These are phyloP conservation scores for Rhodotorula sp. DNA, from an alignment of 1,284 basidiomycete species.

Conservation along the genomic window DNA sequence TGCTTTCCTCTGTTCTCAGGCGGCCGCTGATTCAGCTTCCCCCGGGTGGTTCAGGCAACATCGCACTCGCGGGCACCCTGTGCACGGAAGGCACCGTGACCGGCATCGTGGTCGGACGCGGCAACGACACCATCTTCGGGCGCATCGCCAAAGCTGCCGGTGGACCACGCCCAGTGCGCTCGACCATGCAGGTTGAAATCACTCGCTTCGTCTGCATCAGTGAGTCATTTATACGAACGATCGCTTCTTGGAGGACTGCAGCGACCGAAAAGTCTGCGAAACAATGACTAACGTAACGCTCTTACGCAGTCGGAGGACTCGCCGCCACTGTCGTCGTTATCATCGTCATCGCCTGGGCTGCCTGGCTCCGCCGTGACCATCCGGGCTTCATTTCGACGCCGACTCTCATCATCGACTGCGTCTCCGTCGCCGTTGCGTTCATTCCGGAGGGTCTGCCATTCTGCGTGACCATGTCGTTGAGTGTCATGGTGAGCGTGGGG, in stretches of 20 bases:
- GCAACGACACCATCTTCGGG: slow-evolving; percentile 62
- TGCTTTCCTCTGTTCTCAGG: too few relatives aligned
- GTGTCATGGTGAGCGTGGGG: slow-evolving; percentile 49
- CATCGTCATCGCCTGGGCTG: slow-evolving; percentile 60
- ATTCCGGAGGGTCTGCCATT: slow-evolving; percentile 55
- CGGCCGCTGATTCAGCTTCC: too few relatives aligned
- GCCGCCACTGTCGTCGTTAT: slow-evolving; percentile 56
- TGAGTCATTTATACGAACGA: background rate
- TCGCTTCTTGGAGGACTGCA: too few relatives aligned
- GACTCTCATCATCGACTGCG: slow-evolving; percentile 23
- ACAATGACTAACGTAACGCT: too few relatives aligned
- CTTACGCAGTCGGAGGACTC: slow-evolving; percentile 52
- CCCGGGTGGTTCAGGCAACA: slow-evolving; percentile 50
- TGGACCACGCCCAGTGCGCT: slow-evolving; percentile 53
- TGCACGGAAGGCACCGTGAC: slow-evolving; percentile 61
- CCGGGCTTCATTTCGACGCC: slow-evolving; percentile 60
- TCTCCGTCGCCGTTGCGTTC: slow-evolving; percentile 57
- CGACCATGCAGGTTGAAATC: slow-evolving; percentile 53
- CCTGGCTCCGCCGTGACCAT: slow-evolving; percentile 54
- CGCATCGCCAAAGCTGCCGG: slow-evolving; percentile 61
- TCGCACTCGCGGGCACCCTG: slow-evolving; percentile 65
- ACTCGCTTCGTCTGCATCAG: slow-evolving; percentile 51
- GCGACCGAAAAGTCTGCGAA: too few relatives aligned
- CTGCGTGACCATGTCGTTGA: slow-evolving; percentile 57
- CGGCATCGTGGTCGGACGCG: slow-evolving; percentile 49